Conservation (phyloP, 1,284 basidiomycete genomes). For the Trichosporon coremiiforme region DNA sequence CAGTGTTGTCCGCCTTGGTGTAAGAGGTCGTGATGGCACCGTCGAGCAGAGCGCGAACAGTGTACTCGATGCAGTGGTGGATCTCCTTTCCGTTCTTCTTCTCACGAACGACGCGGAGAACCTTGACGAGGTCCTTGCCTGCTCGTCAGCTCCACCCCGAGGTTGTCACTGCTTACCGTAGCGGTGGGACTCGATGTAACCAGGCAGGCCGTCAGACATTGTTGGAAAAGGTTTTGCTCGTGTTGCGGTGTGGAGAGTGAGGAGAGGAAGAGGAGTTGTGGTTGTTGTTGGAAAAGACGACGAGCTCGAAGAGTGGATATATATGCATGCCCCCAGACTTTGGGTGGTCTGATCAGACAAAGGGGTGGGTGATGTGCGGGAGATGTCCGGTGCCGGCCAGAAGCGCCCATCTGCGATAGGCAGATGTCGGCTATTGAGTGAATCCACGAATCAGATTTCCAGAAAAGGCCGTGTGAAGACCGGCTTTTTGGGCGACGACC, state of each 20-base stretch:
- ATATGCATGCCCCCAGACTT: neutral
- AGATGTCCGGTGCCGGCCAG: slow-evolving; percentile 2
- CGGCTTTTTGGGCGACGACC: slow-evolving; percentile 2
- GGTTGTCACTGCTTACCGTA: slow-evolving; percentile 38
- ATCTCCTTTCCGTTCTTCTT: slow-evolving; percentile 64
- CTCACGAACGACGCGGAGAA: slow-evolving; percentile 78
- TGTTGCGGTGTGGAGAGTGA: neutral
- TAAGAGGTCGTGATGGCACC: slow-evolving; percentile 76
- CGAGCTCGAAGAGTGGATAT: slow-evolving; percentile 2
- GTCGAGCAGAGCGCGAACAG: slow-evolving; percentile 67
- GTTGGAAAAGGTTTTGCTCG: slow-evolving; percentile 8
- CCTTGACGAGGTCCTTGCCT: slow-evolving; percentile 83
- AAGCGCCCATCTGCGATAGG: slow-evolving; percentile 15
- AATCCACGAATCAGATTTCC: neutral
- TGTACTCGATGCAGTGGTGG: slow-evolving; percentile 57
- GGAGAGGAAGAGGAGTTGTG: neutral
- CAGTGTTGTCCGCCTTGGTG: slow-evolving; percentile 78
- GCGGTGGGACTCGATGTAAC: slow-evolving; percentile 46
- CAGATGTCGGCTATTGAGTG: slow-evolving; percentile 7
- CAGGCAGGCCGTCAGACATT: slow-evolving; percentile 42
- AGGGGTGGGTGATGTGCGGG: neutral
- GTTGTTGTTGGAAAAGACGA: neutral
- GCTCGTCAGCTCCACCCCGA: slow-evolving; percentile 22
- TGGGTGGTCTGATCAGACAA: neutral
- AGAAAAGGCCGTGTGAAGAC: neutral